These are phyloP conservation scores for Solanum medicagineum DNA, from an alignment of 257 asterid species.

Conservation along the genomic window DNA sequence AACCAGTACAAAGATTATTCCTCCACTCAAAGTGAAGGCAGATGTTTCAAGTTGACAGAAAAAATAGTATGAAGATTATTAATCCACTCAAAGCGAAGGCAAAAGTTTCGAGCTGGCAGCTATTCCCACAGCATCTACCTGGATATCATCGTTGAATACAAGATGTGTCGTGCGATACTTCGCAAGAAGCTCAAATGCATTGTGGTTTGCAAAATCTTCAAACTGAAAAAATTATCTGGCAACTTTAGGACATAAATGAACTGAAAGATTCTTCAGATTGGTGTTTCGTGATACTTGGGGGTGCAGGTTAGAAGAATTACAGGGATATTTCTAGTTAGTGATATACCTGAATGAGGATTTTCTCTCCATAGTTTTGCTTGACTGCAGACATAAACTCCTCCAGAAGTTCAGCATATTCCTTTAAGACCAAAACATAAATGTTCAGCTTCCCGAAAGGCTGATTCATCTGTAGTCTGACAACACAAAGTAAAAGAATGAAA, in stretches of 20 bases:
- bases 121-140: slow-evolving; percentile 25
- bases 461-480: not conserved
- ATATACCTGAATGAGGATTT: slow-evolving; percentile 63
- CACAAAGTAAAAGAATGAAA: not conserved
- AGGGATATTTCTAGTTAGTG: not conserved
- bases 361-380: slow-evolving; percentile 86
- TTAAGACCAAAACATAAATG: slow-evolving; percentile 1
- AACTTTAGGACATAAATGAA: not conserved
- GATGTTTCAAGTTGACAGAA: not conserved
- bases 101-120: not conserved
- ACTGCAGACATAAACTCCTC: slow-evolving; percentile 85
- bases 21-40: not conserved
- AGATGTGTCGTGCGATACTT: slow-evolving; percentile 77
- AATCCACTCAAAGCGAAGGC: not conserved
- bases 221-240: slow-evolving; percentile 29
- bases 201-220: slow-evolving; percentile 93
- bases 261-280: not conserved
- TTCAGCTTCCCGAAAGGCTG: not conserved
- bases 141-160: slow-evolving; percentile 88
- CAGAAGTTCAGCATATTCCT: slow-evolving; percentile 81
- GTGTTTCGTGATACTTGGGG: not conserved
- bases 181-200: slow-evolving; percentile 75
- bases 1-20: not conserved
- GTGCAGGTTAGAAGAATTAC: not conserved
- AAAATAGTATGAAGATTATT: not conserved